Percentiles rank a stretch among this genome's conserved stretches.
Evolutionary conservation across 345 rosid species (phyloP).

Genomic region (Microthlaspi erraticum): DNA sequence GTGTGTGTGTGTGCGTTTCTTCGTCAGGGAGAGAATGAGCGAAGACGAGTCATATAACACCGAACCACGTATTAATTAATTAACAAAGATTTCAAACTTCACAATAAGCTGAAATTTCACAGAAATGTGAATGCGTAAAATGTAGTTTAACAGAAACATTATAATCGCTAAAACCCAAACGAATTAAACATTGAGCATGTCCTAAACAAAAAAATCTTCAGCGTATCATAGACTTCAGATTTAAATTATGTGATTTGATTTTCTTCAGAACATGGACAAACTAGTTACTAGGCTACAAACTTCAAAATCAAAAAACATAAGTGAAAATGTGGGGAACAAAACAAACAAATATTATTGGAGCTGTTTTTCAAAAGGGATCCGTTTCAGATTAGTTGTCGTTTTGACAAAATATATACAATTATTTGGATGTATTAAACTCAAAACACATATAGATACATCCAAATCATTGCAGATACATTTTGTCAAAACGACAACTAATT

Average conservation of each 20-base stretch:
- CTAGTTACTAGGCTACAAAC: too few relatives aligned
- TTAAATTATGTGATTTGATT: not conserved
- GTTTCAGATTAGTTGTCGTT: too few relatives aligned
- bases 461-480: too few relatives aligned
- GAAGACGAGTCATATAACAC: conserved; percentile 36
- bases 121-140: conserved; percentile 9
- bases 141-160: not conserved
- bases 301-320: too few relatives aligned
- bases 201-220: not conserved
- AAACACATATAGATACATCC: too few relatives aligned
- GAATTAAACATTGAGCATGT: not conserved
- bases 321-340: too few relatives aligned
- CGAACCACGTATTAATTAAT: conserved; percentile 20
- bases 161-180: not conserved
- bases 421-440: too few relatives aligned
- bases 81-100: conserved; percentile 25
- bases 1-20: conserved; percentile 2
- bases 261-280: not conserved
- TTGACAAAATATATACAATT: too few relatives aligned
- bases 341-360: too few relatives aligned
- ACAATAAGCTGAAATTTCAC: not conserved
- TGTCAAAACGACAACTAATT: too few relatives aligned
- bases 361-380: too few relatives aligned
- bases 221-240: not conserved
- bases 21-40: conserved; percentile 28